A percentile compares a stretch with the other conserved stretches of the same genome.
phyloP scores from a whole-genome alignment of 192 early-diverging fungal genomes.

The Podila clonocystis region DNA sequence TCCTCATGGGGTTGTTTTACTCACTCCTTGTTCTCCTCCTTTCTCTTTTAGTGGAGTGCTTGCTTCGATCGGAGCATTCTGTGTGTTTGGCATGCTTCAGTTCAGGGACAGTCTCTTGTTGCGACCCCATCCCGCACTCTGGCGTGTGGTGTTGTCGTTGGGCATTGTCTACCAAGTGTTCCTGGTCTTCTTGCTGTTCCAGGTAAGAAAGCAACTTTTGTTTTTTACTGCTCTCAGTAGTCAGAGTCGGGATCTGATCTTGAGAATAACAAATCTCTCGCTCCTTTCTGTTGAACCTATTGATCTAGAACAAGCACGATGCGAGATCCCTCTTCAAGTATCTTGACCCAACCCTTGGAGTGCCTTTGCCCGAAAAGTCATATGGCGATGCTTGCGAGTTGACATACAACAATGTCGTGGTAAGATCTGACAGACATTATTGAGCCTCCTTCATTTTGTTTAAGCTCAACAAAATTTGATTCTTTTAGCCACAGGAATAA shows the following conservation, averaged over 20 bases:
- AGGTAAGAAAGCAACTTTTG: conserved; percentile 57
- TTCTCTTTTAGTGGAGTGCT: conserved; percentile 51
- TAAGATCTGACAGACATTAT: conserved; percentile 31
- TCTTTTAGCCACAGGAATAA: neutral
- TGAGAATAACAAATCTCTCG: neutral
- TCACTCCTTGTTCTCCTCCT: neutral
- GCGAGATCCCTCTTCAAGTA: conserved; percentile 82
- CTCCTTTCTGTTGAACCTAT: neutral
- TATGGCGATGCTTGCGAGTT: conserved; percentile 92
- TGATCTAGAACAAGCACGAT: conserved; percentile 81
- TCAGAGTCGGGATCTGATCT: neutral
- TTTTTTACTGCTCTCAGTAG: neutral
- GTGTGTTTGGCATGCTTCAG: conserved; percentile 87
- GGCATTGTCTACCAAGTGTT: conserved; percentile 91
- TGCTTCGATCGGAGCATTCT: conserved; percentile 66
- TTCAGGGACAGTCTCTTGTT: conserved; percentile 96
- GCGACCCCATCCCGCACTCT: conserved; percentile 92
- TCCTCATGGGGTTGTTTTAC: neutral
- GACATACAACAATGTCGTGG: conserved; percentile 78
- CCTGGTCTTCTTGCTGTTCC: conserved; percentile 91
- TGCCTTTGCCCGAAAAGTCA: conserved; percentile 87
- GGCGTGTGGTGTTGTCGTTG: conserved; percentile 87
- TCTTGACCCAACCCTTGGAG: conserved; percentile 83
- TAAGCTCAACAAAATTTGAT: neutral
- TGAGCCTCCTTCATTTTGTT: neutral